Evolutionary conservation across 306 rosid species (phyloP).

Genomic region (Ormosia semicastrata): DNA sequence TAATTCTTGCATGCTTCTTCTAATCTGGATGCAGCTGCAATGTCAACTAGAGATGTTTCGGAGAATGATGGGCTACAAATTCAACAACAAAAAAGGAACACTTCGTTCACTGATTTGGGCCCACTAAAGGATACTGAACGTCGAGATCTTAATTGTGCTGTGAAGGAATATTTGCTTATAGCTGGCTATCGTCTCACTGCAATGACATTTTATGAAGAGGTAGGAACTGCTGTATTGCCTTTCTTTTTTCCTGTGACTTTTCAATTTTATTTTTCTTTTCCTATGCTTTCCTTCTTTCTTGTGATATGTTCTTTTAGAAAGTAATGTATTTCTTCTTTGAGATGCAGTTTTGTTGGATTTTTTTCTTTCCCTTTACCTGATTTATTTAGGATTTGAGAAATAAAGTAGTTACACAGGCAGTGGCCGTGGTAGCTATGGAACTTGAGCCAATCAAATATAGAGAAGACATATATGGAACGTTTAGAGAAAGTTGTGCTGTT

Average conservation of each 20-base stretch:
- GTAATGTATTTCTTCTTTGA: conserved; percentile 4
- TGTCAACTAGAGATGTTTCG: conserved; percentile 46
- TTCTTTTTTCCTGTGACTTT: neutral
- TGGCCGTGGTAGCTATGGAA: neutral
- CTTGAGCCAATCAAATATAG: neutral
- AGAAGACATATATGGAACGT: neutral
- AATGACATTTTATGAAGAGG: conserved; percentile 99
- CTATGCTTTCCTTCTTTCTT: neutral
- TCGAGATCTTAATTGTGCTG: conserved; percentile 86
- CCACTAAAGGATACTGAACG: conserved; percentile 83
- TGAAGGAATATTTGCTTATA: conserved; percentile 87
- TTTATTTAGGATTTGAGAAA: neutral
- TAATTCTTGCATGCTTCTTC: conserved; percentile 17
- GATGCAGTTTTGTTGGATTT: neutral
- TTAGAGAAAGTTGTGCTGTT: neutral
- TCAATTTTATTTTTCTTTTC: neutral
- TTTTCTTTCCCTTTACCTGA: neutral
- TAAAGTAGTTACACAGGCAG: neutral
- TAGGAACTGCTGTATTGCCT: conserved; percentile 25
- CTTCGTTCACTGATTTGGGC: conserved; percentile 71
- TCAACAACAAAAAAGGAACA: conserved; percentile 48
- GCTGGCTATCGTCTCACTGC: conserved; percentile 98
- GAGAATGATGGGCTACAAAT: conserved; percentile 42
- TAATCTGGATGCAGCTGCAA: conserved; percentile 37
- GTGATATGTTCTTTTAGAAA: neutral